A percentile compares a stretch with the other conserved stretches of the same genome.
phyloP scores from a whole-genome alignment of 2,329 filamentous ascomycete species.

The Herpotrichia juniperi region DNA sequence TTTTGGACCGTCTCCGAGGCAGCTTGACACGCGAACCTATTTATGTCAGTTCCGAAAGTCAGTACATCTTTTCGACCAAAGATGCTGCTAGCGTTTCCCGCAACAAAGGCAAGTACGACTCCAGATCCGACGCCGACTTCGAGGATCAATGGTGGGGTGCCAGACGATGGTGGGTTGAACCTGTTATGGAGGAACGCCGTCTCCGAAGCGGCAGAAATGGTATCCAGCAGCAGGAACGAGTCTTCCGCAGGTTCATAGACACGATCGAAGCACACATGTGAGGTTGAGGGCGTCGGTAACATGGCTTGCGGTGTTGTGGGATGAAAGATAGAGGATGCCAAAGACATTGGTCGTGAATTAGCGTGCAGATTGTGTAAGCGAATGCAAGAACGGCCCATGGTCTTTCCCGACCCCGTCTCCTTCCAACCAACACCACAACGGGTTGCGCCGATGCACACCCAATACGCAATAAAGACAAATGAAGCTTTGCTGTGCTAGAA shows the following conservation, averaged over 20 bases:
- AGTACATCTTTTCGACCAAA: slow-evolving; percentile 75
- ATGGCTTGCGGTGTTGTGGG: slow-evolving; percentile 55
- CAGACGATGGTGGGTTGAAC: slow-evolving; percentile 55
- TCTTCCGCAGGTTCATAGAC: slow-evolving; percentile 97
- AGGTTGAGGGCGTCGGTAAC: slow-evolving; percentile 93
- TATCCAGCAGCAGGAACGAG: slow-evolving; percentile 92
- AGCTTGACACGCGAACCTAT: slow-evolving; percentile 79
- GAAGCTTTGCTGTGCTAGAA: too few relatives aligned
- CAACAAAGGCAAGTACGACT: slow-evolving; percentile 87
- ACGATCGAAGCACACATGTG: slow-evolving; percentile 84
- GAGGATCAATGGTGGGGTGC: slow-evolving; percentile 64
- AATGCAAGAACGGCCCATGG: too few relatives aligned
- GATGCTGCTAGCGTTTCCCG: slow-evolving; percentile 73
- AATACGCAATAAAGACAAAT: too few relatives aligned
- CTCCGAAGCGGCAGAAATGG: slow-evolving; percentile 75
- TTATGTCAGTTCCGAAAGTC: slow-evolving; percentile 82
- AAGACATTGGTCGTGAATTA: too few relatives aligned
- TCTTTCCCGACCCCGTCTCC: too few relatives aligned
- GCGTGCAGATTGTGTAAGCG: too few relatives aligned
- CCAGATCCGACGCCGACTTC: slow-evolving; percentile 93
- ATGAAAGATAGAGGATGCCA: neutral
- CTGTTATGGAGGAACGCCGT: slow-evolving; percentile 68
- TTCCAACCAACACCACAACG: too few relatives aligned
- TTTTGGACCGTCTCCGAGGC: slow-evolving; percentile 70
- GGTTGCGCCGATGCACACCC: too few relatives aligned